Percentiles rank a stretch among this genome's conserved stretches.
Conservation (phyloP, 768 basidiomycete genomes). For the Suillus sp. region DNA sequence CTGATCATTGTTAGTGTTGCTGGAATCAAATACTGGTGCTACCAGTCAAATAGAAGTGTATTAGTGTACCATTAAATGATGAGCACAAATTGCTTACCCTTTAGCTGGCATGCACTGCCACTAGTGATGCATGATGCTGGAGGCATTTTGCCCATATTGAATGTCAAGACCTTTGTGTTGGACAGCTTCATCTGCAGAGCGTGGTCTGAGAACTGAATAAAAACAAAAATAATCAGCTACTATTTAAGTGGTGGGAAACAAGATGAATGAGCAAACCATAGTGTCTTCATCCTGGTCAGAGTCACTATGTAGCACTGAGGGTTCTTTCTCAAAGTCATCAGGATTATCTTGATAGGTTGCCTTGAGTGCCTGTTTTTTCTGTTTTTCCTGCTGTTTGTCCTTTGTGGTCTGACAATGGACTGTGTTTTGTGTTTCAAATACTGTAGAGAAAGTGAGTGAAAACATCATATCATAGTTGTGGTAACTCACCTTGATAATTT, state of each 20-base stretch:
- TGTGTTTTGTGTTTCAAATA: background rate
- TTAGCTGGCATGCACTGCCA: background rate
- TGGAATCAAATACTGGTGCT: background rate
- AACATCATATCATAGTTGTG: background rate
- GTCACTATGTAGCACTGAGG: background rate
- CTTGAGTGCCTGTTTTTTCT: background rate
- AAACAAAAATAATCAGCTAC: background rate
- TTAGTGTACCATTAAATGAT: background rate
- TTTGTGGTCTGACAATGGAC: background rate
- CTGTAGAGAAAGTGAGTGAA: slow-evolving; percentile 3
- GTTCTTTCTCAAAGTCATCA: too few species aligned
- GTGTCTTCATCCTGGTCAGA: background rate
- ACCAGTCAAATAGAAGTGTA: background rate
- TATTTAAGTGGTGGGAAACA: background rate
- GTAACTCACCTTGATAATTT: background rate
- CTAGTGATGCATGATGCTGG: background rate
- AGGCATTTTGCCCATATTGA: background rate
- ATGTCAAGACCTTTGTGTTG: background rate
- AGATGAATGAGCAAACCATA: background rate
- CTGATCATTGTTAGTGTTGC: background rate
- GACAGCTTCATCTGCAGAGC: slow-evolving; percentile 1
- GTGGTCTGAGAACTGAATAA: background rate
- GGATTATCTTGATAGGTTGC: background rate
- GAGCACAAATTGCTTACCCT: background rate
- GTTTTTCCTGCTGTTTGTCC: background rate